These are phyloP conservation scores for Zychaea mexicana DNA, from an alignment of 371 early-diverging fungal genomes.

Conservation along the genomic window DNA sequence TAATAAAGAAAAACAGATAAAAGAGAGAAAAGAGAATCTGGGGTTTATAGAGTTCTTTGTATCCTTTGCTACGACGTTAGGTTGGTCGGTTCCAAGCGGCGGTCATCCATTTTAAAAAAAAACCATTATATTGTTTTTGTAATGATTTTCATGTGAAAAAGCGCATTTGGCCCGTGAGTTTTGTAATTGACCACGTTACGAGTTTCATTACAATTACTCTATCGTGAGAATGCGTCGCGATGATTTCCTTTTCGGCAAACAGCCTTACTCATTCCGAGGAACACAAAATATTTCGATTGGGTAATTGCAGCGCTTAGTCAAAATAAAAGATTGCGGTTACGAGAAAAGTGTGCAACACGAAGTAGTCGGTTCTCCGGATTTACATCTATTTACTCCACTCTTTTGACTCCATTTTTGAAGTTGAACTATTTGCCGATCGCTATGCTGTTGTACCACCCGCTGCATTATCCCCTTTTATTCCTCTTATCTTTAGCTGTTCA, in stretches of 20 bases:
- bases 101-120: not conserved
- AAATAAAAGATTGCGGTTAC: not conserved
- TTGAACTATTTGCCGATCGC: not conserved
- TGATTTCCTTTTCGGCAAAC: conserved; percentile 1
- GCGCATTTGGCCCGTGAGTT: not conserved
- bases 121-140: no score
- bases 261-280: not conserved
- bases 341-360: no score
- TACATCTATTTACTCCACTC: no score
- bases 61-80: no score
- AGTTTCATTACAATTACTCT: not conserved
- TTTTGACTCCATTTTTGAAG: no score
- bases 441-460: no score
- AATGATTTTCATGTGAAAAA: conserved; percentile 10
- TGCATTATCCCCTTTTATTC: no score
- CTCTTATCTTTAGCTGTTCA: no score
- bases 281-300: not conserved
- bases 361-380: no score
- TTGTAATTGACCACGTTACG: conserved; percentile 1
- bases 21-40: not conserved
- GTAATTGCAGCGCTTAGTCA: not conserved
- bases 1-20: not conserved
- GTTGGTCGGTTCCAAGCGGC: not conserved
- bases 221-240: not conserved
- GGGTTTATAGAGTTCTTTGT: no score